A percentile compares a stretch with the other conserved stretches of the same genome.
phyloP scores from a whole-genome alignment of 2,329 filamentous ascomycete species.

The Monilinia vaccinii-corymbosi region DNA sequence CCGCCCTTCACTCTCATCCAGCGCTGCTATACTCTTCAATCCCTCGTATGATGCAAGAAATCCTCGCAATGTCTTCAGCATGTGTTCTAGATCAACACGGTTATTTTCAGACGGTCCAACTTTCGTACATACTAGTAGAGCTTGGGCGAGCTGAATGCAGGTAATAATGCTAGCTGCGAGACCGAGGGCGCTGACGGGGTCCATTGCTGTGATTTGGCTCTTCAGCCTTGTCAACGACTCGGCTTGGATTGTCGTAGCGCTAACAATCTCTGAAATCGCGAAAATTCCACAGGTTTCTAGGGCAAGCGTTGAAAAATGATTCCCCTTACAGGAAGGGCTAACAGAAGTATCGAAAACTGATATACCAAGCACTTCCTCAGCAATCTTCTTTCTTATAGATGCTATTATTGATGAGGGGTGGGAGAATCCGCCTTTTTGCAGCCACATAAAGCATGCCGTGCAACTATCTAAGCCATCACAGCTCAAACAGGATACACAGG shows the following conservation, averaged over 20 bases:
- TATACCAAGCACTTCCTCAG: not conserved
- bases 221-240: too few species aligned
- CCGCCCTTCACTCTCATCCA: not conserved
- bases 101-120: not conserved
- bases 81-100: not conserved
- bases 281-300: too few species aligned
- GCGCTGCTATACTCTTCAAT: not conserved
- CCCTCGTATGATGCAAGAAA: not conserved
- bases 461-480: too few species aligned
- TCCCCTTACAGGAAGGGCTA: too few species aligned
- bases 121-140: not conserved
- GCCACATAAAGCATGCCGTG: not conserved
- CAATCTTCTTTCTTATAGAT: not conserved
- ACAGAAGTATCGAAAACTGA: too few species aligned
- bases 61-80: not conserved
- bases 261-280: too few species aligned
- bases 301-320: too few species aligned
- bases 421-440: not conserved
- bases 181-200: not conserved
- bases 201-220: not conserved
- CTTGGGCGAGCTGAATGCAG: not conserved
- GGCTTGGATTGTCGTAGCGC: too few species aligned
- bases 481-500: too few species aligned
- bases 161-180: constrained; percentile 1
- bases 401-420: not conserved